Base-by-base conservation (phyloP, 179 eudicot species). In the Pouteria campechiana region DNA sequence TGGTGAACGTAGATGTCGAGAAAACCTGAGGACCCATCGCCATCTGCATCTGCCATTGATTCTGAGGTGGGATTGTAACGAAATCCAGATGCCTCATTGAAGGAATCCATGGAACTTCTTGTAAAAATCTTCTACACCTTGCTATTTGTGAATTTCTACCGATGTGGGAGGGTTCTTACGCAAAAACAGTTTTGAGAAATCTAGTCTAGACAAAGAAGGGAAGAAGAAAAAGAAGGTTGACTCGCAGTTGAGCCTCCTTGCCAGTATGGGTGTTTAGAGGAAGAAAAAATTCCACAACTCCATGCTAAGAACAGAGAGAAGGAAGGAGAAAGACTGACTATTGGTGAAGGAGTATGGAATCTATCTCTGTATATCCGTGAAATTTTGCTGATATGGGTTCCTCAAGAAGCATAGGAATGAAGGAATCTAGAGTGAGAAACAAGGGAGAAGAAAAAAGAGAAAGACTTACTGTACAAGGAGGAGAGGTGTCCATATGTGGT, bases 1-100 rank as follows among this genome's bases (percentile, higher is more conserved):
- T 83, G 74, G 25, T 83, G 88, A 22, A 79, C 76, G 31, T 65
- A 75, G 62, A 83, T 63, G 40, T 83, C 73, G 17, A 83, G 69
- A 18, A 61, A 43, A 32, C 78, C 88, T 2, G 81, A 62, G n/a
- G n/a, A n/a, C n/a, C n/a, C n/a, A n/a, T n/a, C n/a, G n/a, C 69
- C 64, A 18, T 61, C 67, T 29, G 48, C 9, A 0, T 65, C 65
- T 10, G 48, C 54, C n/a, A 68, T 70, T 11, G 54, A 24, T 40
- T 61, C 8, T 0, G 61, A 38, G 38, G 32, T 51, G 3, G 52
- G 63, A 50, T 61, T 65, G 52, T 61, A 83, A 17, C 54, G 45
- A 64, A 65, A 80, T 23, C 64, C 46, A 11, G 69, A 24, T 3
- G 67, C 28, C 52, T 62, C 66, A 56, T 48, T 61, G 55, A 72